Base-by-base conservation (phyloP, 2,329 filamentous ascomycete species). In the Pseudogymnoascus verrucosus region DNA sequence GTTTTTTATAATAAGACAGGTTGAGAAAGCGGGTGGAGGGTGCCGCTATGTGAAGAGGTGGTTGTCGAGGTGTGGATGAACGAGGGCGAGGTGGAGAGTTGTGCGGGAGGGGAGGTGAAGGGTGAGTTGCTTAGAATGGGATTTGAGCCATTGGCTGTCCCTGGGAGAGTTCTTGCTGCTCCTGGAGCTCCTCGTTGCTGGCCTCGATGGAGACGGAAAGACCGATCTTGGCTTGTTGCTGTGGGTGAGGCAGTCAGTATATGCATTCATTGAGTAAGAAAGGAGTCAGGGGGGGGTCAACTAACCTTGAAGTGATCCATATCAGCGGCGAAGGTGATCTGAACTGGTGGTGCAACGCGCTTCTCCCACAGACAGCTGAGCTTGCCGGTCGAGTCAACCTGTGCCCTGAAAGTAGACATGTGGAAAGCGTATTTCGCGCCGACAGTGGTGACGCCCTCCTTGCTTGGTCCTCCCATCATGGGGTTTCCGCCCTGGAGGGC, bases 361-460 rank as follows among this genome's bases (percentile, higher is more conserved):
- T 97, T 98, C 83, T 99, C 95, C 70, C 98, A 80, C 73, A 97
- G 79, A 75, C 91, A 95, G 78, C 89, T 91, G 66, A 99, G 83
- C 81, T 96, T 96, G 76, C 95, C 95, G 75, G 91, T 88, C 73
- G 92, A 96, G 79, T 99, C 95, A 71, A 98, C 84, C 80, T 99
- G 95, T 51, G 93, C 95, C 69, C 93, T 88, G 87, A 97, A 96
- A 61, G 91, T 95, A 63, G 91, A 95, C 79, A 92, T 90, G 74
- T 91, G 86, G 86, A 99, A 99, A 76, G 97, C 93, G 79, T 99
- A 99, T 80, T 99, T 99, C 75, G 92, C 91, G 72, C 93, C 95
- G 71, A 98, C 84, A 63, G 93, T 91, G 62, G 96, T 93, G 66
- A 91, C 84, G 63, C 95, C 95, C 77, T 99, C 93, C 77, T 92